Base-by-base conservation (phyloP, 257 asterid genomes). In the Primulina eburnea region DNA sequence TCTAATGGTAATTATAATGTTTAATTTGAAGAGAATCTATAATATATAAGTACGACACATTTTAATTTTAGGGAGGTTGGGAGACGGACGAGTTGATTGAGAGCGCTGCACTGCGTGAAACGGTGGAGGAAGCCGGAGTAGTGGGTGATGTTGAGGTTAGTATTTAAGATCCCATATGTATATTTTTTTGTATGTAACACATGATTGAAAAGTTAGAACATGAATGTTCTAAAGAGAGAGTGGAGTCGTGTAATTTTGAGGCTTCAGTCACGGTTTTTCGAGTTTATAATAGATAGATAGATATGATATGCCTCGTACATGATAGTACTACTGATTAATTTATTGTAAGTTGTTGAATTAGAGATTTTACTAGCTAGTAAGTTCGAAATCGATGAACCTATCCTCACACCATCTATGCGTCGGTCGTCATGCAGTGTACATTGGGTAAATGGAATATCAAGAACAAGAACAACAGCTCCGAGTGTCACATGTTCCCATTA, bases 111-210 rank as follows among this genome's bases (percentile, higher is more conserved):
- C 59, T 85, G 40, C 95, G 98, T 2, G 98, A 92, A 69, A 92
- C 98, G 3, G 73, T 84, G 11, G 98, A 92, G 85, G 98, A 92
- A 85, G 92, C 98, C 7, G 98, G 98, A n/a, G 98, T 92, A 8
- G 80, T 79, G 6, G 98, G 98, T 16, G 89, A 88, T 61, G 81
- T 92, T 50, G 85, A 87, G 98, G 98, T 89, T 73, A 2, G 84
- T 82, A 28, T 28, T 28, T 28, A 2, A 28, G 30, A 28, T 32
- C 34, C 34, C 34, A 32, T 32, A 32, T 32, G 34, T 28, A 28
- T 28, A 28, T 32, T 4, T 32, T 4, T 32, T 32, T 32, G 34
- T 5, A 32, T 4, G 34, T 32, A 4, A 32, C 34, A 32, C 34
- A 32, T 5, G 30, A 32, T 32, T 3, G 5, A 32, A 32, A 32